These are phyloP conservation scores for Pseudonitzschia multiseries DNA, from an alignment of 108 stramenopile genomes.

Conservation along the genomic window DNA sequence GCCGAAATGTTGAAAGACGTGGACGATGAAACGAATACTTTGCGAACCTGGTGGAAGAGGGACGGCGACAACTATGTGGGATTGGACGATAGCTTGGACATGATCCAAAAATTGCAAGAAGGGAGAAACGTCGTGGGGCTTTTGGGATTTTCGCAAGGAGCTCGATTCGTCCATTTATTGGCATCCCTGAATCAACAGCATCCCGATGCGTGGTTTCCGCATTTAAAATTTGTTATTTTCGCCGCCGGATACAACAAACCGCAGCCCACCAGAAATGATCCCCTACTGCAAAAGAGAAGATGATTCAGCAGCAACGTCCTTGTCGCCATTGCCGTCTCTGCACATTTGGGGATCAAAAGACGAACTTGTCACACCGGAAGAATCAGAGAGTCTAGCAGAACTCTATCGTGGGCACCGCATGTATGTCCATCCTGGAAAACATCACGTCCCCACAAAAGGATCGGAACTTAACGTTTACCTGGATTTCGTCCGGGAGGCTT, in stretches of 20 bases:
- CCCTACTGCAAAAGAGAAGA: conserved; percentile 1
- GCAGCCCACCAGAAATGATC: conserved; percentile 44
- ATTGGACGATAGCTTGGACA: conserved; percentile 54
- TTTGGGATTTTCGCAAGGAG: conserved; percentile 79
- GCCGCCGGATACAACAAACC: conserved; percentile 67
- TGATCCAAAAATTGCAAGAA: conserved; percentile 23
- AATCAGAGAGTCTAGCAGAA: conserved; percentile 37
- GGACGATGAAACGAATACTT: neutral
- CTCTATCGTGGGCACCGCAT: conserved; percentile 28
- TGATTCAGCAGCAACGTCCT: neutral
- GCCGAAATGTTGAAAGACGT: conserved; percentile 20
- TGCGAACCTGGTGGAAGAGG: conserved; percentile 49
- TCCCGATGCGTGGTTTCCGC: conserved; percentile 36
- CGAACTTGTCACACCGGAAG: conserved; percentile 45
- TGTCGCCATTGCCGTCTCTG: conserved; percentile 46
- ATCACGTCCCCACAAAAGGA: conserved; percentile 76
- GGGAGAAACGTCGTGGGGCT: conserved; percentile 49
- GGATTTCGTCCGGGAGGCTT: conserved; percentile 36
- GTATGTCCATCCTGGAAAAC: conserved; percentile 61
- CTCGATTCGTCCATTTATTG: conserved; percentile 67
- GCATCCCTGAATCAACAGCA: conserved; percentile 32
- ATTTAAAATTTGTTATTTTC: conserved; percentile 54
- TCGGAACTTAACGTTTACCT: conserved; percentile 49
- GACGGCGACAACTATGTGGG: conserved; percentile 47
- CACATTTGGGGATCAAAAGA: conserved; percentile 75